Percentiles rank a stretch among this genome's conserved stretches.
phyloP scores from a whole-genome alignment of 108 stramenopile species.

The Cyclotella baltica region DNA sequence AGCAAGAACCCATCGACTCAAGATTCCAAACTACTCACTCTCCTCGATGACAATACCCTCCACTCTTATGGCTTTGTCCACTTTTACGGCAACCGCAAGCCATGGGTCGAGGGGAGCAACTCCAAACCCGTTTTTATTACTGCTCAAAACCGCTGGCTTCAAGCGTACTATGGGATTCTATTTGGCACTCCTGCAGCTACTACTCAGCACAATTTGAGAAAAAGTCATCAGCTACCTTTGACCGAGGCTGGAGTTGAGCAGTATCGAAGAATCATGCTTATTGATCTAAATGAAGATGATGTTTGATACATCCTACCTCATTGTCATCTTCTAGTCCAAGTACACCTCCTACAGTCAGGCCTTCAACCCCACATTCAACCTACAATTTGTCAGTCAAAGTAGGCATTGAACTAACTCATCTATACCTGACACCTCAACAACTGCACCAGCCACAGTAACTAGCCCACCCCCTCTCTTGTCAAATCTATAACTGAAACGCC shows the following conservation, averaged over 20 bases:
- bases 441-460: no score
- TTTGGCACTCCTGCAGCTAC: no score
- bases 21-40: not conserved
- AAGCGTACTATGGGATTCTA: not conserved
- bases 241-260: not conserved
- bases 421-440: no score
- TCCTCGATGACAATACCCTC: not conserved
- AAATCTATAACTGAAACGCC: no score
- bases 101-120: not conserved
- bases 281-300: no score
- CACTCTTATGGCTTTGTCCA: constrained; percentile 1
- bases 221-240: not conserved
- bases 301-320: no score
- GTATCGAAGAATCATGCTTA: not conserved
- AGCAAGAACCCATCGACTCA: not conserved
- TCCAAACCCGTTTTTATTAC: not conserved
- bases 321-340: no score
- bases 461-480: no score
- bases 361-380: no score
- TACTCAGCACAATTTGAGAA: not conserved
- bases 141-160: not conserved
- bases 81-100: constrained; percentile 10
- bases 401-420: no score
- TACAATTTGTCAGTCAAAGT: no score
- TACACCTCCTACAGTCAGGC: no score